Conservation (phyloP, 129 eudicot species). For the Pittosporum tobira region DNA sequence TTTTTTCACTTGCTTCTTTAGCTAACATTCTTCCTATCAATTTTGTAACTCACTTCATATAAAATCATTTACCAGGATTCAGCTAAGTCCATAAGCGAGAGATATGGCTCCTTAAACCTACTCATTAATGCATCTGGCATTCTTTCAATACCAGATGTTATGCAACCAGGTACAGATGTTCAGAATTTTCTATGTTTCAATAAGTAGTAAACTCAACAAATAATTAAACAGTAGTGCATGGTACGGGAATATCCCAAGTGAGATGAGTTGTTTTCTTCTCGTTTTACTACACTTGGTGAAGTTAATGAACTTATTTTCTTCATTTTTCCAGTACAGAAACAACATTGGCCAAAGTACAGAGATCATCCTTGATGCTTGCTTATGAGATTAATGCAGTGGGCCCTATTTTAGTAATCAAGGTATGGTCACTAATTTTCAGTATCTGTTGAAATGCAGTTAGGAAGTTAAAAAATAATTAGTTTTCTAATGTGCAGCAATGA, state of each 20-base stretch:
- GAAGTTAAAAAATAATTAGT: background rate
- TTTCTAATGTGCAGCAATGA: background rate
- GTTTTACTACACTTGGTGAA: background rate
- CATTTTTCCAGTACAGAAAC: conserved; percentile 63
- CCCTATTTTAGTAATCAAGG: conserved; percentile 85
- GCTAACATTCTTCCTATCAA: background rate
- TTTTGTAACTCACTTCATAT: background rate
- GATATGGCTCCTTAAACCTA: conserved; percentile 67
- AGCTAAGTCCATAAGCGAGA: conserved; percentile 54
- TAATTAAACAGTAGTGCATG: background rate
- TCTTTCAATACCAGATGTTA: conserved; percentile 67
- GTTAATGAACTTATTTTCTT: conserved; percentile 6
- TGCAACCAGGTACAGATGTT: conserved; percentile 72
- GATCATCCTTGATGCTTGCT: conserved; percentile 65
- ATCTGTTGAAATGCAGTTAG: background rate
- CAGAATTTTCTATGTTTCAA: background rate
- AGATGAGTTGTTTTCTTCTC: background rate
- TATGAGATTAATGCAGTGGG: conserved; percentile 94
- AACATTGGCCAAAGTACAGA: conserved; percentile 71
- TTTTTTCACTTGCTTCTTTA: conserved; percentile 6
- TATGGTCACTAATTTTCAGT: conserved; percentile 18
- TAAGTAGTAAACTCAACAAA: background rate
- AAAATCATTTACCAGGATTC: conserved; percentile 39
- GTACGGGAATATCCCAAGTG: background rate
- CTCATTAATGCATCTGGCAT: conserved; percentile 84